Evolutionary conservation across 2,329 filamentous ascomycete genomes (phyloP).

Genomic region (Claviceps africana): DNA sequence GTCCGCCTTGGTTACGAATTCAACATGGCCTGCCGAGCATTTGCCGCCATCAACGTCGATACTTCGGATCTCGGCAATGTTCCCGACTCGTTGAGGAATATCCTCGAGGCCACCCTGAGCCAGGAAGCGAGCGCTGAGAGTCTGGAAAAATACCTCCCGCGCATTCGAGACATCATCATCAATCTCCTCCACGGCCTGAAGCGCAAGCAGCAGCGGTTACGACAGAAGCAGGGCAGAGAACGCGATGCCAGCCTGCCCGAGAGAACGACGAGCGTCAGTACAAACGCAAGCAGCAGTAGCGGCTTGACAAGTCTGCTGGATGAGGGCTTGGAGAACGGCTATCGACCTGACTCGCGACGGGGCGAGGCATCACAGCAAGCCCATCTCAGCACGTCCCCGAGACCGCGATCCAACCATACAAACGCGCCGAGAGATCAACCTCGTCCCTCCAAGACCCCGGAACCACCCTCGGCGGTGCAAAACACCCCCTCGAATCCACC

Average conservation of each 20-base stretch:
- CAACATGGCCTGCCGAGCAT: conserved; percentile 95
- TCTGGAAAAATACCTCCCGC: conserved; percentile 81
- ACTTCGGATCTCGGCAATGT: conserved; percentile 90
- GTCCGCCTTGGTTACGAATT: conserved; percentile 96
- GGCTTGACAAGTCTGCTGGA: conserved; percentile 43
- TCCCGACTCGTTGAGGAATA: conserved; percentile 75
- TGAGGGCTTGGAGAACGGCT: conserved; percentile 43
- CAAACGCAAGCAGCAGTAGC: conserved; percentile 41
- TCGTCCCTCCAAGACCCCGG: conserved; percentile 35
- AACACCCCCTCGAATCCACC: conserved; percentile 61
- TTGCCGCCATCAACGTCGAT: conserved; percentile 93
- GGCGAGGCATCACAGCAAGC: conserved; percentile 14
- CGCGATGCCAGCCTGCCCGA: conserved; percentile 33
- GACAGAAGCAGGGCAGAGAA: conserved; percentile 47
- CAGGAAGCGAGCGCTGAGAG: conserved; percentile 92
- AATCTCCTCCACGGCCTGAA: conserved; percentile 92
- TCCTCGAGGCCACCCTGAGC: conserved; percentile 89
- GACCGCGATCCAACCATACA: conserved; percentile 25
- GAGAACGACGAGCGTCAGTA: conserved; percentile 45
- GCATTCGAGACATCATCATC: conserved; percentile 97
- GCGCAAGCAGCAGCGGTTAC: conserved; percentile 84
- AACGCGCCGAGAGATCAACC: conserved; percentile 36
- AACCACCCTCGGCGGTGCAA: conserved; percentile 58
- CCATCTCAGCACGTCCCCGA: conserved; percentile 28
- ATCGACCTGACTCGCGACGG: conserved; percentile 25